A percentile compares a stretch with the other conserved stretches of the same genome.
Evolutionary conservation across 768 basidiomycete genomes (phyloP).

Genomic region (Auricularia cornea): DNA sequence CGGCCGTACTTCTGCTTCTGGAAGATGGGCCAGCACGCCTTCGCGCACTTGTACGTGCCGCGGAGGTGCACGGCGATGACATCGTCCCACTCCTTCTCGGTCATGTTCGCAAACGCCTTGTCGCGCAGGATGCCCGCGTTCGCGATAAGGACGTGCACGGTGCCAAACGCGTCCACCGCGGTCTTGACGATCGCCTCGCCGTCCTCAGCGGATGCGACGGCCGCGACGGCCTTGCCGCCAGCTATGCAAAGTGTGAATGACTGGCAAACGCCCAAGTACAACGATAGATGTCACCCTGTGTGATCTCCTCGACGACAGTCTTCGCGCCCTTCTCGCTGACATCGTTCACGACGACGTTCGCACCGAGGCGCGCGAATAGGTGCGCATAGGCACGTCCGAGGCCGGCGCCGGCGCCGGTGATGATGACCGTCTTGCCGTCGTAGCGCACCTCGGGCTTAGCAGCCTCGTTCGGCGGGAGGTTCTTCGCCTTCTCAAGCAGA

Average conservation of each 20-base stretch:
- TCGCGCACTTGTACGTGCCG: constrained; percentile 89
- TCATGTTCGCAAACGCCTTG: constrained; percentile 85
- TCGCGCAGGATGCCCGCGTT: constrained; percentile 94
- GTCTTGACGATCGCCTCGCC: constrained; percentile 83
- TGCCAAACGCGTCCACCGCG: constrained; percentile 80
- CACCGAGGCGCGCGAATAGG: constrained; percentile 89
- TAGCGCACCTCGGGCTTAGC: constrained; percentile 64
- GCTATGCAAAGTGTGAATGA: constrained; percentile 33
- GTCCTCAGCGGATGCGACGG: constrained; percentile 83
- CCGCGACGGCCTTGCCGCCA: constrained; percentile 82
- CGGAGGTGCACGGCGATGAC: constrained; percentile 84
- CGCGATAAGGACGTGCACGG: constrained; percentile 78
- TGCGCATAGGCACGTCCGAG: constrained; percentile 87
- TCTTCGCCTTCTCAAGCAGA: constrained; percentile 17
- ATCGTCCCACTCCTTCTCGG: constrained; percentile 88
- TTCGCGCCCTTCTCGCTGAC: constrained; percentile 80
- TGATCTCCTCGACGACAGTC: constrained; percentile 79
- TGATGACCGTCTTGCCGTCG: constrained; percentile 83
- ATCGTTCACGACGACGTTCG: constrained; percentile 95
- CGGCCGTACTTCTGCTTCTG: constrained; percentile 94
- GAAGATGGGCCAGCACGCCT: constrained; percentile 96
- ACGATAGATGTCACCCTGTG: constrained; percentile 43
- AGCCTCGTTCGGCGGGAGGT: constrained; percentile 66
- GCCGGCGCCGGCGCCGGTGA: constrained; percentile 93
- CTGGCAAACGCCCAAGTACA: neutral